Conservation (phyloP, 2,329 filamentous ascomycete genomes). For the Tetracladium maxilliforme region DNA sequence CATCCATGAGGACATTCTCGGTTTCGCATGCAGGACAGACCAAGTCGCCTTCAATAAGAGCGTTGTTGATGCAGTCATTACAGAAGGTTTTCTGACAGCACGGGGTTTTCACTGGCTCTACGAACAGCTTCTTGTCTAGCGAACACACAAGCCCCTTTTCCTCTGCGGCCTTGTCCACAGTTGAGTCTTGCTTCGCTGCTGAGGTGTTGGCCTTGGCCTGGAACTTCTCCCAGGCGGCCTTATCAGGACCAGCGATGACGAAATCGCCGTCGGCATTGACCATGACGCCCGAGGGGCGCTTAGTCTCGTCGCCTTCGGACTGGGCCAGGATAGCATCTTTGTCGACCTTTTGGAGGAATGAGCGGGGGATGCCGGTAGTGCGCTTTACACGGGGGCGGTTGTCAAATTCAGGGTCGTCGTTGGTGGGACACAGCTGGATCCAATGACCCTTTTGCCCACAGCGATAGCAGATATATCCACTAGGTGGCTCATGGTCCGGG, state of each 20-base stretch:
- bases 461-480: slow-evolving; percentile 90
- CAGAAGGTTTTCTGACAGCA: slow-evolving; percentile 98
- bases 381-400: slow-evolving; percentile 86
- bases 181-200: slow-evolving; percentile 67
- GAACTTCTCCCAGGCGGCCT: slow-evolving; percentile 91
- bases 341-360: slow-evolving; percentile 89
- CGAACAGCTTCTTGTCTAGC: slow-evolving; percentile 95
- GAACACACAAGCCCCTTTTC: slow-evolving; percentile 83
- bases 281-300: slow-evolving; percentile 83
- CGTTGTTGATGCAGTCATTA: slow-evolving; percentile 98
- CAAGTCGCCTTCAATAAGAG: slow-evolving; percentile 96
- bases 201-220: slow-evolving; percentile 86
- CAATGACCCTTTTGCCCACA: slow-evolving; percentile 98
- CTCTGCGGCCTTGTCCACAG: slow-evolving; percentile 71
- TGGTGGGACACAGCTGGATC: slow-evolving; percentile 98
- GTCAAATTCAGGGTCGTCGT: slow-evolving; percentile 92
- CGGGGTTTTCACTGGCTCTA: slow-evolving; percentile 97
- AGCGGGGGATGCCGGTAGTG: slow-evolving; percentile 91
- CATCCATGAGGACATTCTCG: slow-evolving; percentile 85
- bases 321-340: slow-evolving; percentile 65
- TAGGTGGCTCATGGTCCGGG: slow-evolving; percentile 83
- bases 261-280: slow-evolving; percentile 95
- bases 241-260: slow-evolving; percentile 90
- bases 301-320: slow-evolving; percentile 67
- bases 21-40: slow-evolving; percentile 84